A percentile compares a stretch with the other conserved stretches of the same genome.
Conservation (phyloP, 495 filamentous ascomycete species). For the Massariosphaeria phaeospora region DNA sequence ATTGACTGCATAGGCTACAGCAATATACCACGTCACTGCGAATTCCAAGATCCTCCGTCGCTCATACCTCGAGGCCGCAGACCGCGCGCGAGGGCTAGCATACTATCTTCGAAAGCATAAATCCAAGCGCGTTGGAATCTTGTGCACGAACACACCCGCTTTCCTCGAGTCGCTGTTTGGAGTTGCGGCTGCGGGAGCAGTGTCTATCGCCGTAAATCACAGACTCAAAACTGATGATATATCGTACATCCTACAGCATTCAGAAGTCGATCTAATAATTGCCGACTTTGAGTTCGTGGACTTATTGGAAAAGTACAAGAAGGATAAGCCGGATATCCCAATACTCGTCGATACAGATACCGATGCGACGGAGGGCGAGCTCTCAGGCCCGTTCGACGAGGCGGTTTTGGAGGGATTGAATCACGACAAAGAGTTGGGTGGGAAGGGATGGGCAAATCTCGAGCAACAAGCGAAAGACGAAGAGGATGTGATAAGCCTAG, state of each 20-base stretch:
- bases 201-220: conserved; percentile 73
- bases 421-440: conserved; percentile 58
- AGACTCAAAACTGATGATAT: conserved; percentile 84
- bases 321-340: conserved; percentile 54
- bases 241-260: conserved; percentile 79
- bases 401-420: conserved; percentile 75
- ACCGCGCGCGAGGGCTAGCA: conserved; percentile 77
- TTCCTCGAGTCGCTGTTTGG: conserved; percentile 89
- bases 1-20: conserved; percentile 54
- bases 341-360: conserved; percentile 83
- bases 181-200: conserved; percentile 74
- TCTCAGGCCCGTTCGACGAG: conserved; percentile 75
- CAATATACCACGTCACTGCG: conserved; percentile 82
- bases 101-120: conserved; percentile 74
- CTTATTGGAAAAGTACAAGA: conserved; percentile 62
- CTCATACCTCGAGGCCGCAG: conserved; percentile 73
- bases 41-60: conserved; percentile 68
- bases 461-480: conserved; percentile 64
- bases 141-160: conserved; percentile 88
- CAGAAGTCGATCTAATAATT: conserved; percentile 82
- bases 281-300: conserved; percentile 72
- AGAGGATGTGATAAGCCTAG: conserved; percentile 73
- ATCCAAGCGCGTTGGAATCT: conserved; percentile 68
- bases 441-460: conserved; percentile 72
- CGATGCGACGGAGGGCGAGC: conserved; percentile 66